A percentile compares a stretch with the other conserved stretches of the same genome.
These are phyloP conservation scores for Closterium sp. DNA, from an alignment of 139 green algal species.

Conservation along the genomic window DNA sequence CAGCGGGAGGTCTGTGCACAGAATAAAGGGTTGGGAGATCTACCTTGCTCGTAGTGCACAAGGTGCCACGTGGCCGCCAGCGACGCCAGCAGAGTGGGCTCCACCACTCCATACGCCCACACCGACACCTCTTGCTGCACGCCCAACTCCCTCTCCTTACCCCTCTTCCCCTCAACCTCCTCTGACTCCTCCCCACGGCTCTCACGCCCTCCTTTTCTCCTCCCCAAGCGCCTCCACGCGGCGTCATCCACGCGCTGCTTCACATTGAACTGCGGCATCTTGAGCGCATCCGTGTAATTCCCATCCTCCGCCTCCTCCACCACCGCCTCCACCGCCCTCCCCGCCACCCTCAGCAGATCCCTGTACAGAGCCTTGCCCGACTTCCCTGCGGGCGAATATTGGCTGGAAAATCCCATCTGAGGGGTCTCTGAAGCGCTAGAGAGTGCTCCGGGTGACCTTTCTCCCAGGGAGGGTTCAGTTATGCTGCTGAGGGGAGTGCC, in stretches of 20 bases:
- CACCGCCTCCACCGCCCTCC: background rate
- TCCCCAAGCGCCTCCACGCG: background rate
- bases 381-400: background rate
- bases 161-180: background rate
- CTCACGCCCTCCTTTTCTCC: too few species aligned
- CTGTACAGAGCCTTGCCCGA: background rate
- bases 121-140: too few species aligned
- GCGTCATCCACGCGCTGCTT: background rate
- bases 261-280: background rate
- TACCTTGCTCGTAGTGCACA: too few species aligned
- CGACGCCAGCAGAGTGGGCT: too few species aligned
- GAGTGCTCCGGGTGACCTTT: too few species aligned
- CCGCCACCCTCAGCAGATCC: background rate
- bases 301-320: background rate
- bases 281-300: background rate
- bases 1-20: too few species aligned
- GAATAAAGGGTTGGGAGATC: too few species aligned
- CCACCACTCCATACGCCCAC: too few species aligned
- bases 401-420: background rate
- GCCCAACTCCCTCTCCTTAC: background rate
- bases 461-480: too few species aligned
- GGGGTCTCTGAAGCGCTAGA: too few species aligned
- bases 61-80: too few species aligned
- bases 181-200: background rate
- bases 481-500: too few species aligned